Evolutionary conservation across 257 asterid species (phyloP), one percentile per base, ranked within the genome.

Genomic region (Jaltomata sinuosa): DNA sequence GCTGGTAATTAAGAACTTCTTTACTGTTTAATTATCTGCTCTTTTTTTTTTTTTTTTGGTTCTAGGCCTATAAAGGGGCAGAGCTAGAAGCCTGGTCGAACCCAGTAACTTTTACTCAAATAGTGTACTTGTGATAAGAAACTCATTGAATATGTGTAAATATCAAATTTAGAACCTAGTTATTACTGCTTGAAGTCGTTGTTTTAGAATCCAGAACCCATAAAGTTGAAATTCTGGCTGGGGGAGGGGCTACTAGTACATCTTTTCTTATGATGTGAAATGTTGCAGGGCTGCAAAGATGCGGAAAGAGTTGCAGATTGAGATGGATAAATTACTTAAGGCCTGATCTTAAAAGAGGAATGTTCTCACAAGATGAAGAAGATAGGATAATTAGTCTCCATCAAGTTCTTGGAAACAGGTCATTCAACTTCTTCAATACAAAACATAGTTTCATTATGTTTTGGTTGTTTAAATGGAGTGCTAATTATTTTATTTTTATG

Each of bases 311-410:
- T 79, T 94, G 98, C 69, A 93, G 98, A 83, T 64, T 94, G 84
- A 89, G 98, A 84, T 94, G 98, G 98, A 94, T 93, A 74, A 94
- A 94, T 84, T 94, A 94, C 83, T 84, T 94, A 45, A 92, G 98
- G 89, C 98, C 98, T 87, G 98, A 93, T 87, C 92, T 94, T 45
- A 94, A 94, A 87, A 90, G 98, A 82, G 98, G 98, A 78, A 91
- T 88, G 94, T 93, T 94, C 84, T 92, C 97, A 21, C 95, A 89
- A 12, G 90, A 94, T 82, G 98, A 94, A 50, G 98, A 94, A 84
- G 93, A 93, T 84, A 80, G 90, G 84, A 94, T 94, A 79, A 83
- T 93, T 27, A 91, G 81, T 64, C 92, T 92, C 15, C 98, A 94
- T 83, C 86, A 91, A 90, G 91, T 92, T 85, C 87, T 94, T 64